These are phyloP conservation scores for Paecilomyces fulvus DNA, from an alignment of 2,329 filamentous ascomycete genomes.

Conservation along the genomic window DNA sequence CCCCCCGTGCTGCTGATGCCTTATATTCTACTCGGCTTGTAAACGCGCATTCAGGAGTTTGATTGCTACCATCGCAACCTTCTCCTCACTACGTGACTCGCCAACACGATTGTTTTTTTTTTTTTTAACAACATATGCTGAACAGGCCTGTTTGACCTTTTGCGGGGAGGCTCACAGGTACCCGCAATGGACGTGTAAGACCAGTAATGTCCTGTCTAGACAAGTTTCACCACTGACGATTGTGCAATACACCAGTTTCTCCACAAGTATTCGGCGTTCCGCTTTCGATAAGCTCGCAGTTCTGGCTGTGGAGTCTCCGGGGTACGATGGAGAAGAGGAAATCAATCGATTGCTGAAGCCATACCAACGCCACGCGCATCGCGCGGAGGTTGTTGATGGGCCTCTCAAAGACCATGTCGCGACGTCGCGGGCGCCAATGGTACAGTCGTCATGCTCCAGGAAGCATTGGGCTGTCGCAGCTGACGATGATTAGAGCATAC, in stretches of 20 bases:
- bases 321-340: conserved; percentile 21
- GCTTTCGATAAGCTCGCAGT: conserved; percentile 38
- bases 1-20: not conserved
- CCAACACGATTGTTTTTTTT: not conserved
- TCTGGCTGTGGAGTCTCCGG: conserved; percentile 29
- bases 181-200: conserved; percentile 25
- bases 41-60: not conserved
- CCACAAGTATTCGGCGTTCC: conserved; percentile 28
- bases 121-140: not conserved
- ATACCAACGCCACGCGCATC: conserved; percentile 15
- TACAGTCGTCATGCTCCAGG: conserved; percentile 9
- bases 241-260: conserved; percentile 15
- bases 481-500: conserved; percentile 54
- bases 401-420: conserved; percentile 28
- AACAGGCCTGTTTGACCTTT: not conserved
- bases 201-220: not conserved
- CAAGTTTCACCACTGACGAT: conserved; percentile 2
- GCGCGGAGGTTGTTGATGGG: conserved; percentile 25
- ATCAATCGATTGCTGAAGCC: conserved; percentile 28
- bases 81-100: not conserved
- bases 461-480: conserved; percentile 1
- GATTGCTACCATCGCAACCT: not conserved
- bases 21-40: not conserved
- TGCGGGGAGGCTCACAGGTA: not conserved
- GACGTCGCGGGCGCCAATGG: conserved; percentile 32